Conservation (phyloP, 352 stramenopile species). For the Globisporangium ultimum region DNA sequence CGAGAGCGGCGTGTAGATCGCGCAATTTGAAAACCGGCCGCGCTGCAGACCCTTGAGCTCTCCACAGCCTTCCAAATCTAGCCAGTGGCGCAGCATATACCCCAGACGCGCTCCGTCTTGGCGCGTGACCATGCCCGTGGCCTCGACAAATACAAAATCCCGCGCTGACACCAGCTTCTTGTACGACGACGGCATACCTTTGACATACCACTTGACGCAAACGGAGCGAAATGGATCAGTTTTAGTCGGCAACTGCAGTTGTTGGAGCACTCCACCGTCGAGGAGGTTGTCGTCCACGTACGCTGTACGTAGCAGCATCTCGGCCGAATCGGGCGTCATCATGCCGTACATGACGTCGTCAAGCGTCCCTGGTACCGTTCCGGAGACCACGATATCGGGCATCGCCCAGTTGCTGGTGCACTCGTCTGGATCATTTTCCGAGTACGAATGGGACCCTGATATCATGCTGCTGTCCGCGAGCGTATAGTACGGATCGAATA, state of each 20-base stretch:
- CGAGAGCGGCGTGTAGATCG: conserved; percentile 13
- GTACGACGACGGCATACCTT: conserved; percentile 5
- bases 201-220: conserved; percentile 20
- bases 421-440: too few relatives aligned
- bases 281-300: conserved; percentile 18
- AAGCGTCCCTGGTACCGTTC: conserved; percentile 11
- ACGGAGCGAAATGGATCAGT: conserved; percentile 17
- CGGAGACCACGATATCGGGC: conserved; percentile 14
- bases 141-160: conserved; percentile 18
- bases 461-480: too few relatives aligned
- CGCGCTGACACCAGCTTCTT: conserved; percentile 7
- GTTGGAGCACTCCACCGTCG: conserved; percentile 12
- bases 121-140: conserved; percentile 8
- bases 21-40: conserved; percentile 8
- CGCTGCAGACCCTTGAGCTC: conserved; percentile 10
- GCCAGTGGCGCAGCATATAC: conserved; percentile 16
- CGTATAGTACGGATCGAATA: too few relatives aligned
- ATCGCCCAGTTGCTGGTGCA: conserved; percentile 7
- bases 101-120: conserved; percentile 12
- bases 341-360: conserved; percentile 19
- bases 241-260: conserved; percentile 8
- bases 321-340: conserved; percentile 13
- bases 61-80: conserved; percentile 9
- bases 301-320: conserved; percentile 15
- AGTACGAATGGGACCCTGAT: too few relatives aligned